Evolutionary conservation across 495 filamentous ascomycete genomes (phyloP).

Genomic region (Penicillium cataractarum): DNA sequence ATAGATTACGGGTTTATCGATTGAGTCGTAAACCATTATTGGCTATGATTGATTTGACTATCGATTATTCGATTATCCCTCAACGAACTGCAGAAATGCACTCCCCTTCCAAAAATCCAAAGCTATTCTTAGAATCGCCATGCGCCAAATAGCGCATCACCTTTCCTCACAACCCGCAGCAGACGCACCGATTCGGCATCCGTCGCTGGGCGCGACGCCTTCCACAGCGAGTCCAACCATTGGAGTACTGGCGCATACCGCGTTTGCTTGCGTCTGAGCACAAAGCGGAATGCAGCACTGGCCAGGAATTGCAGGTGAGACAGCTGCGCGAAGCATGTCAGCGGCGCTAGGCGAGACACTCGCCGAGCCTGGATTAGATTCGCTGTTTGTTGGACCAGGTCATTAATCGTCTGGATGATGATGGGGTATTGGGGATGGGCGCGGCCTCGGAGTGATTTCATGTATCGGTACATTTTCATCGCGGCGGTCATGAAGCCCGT

Average conservation of each 20-base stretch:
- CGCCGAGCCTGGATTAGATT: slow-evolving; percentile 64
- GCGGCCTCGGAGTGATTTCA: slow-evolving; percentile 57
- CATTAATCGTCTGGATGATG: slow-evolving; percentile 67
- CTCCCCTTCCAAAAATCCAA: too few species aligned
- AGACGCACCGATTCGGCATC: slow-evolving; percentile 34
- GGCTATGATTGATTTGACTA: neutral
- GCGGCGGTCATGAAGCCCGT: slow-evolving; percentile 74
- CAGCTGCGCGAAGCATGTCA: slow-evolving; percentile 62
- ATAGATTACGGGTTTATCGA: neutral
- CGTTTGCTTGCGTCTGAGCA: slow-evolving; percentile 70
- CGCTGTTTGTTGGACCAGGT: slow-evolving; percentile 66
- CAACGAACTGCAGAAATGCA: neutral
- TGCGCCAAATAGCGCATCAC: slow-evolving; percentile 40
- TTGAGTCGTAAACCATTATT: neutral
- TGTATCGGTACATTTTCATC: slow-evolving; percentile 83
- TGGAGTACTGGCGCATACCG: slow-evolving; percentile 59
- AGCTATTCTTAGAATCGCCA: slow-evolving; percentile 43
- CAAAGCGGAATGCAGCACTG: slow-evolving; percentile 64
- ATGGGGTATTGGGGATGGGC: slow-evolving; percentile 58
- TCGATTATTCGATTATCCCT: neutral
- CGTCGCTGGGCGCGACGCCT: slow-evolving; percentile 36
- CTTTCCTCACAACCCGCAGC: slow-evolving; percentile 36
- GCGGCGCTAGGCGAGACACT: slow-evolving; percentile 28
- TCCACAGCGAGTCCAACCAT: slow-evolving; percentile 60
- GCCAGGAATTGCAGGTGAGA: slow-evolving; percentile 72